Base-by-base conservation (phyloP, 495 filamentous ascomycete species). In the Daldinia decipiens region DNA sequence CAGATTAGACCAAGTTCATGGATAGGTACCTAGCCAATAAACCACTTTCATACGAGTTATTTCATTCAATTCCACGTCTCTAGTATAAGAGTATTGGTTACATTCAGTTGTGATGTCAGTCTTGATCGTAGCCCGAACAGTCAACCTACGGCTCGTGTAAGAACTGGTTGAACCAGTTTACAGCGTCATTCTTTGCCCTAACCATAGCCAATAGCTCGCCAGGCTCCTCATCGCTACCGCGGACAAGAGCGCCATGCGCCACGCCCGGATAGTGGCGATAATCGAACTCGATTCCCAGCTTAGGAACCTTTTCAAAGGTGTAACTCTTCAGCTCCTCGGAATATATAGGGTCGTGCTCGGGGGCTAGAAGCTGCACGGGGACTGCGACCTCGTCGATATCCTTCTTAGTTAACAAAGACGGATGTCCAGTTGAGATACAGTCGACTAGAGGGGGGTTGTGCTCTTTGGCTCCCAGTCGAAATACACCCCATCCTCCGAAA, bases 401-500 rank as follows among this genome's bases (percentile, higher is more conserved):
- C 45, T 76, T 68, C 60, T 83, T 76, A 0, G 74, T 80, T 13
- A 88, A 57, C 21, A 81, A 70, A 8, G 80, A 84, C 1, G 88
- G 88, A 75, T 90, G 88, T 1, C 79, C 88, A 4, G 77, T 80
- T 0, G 82, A 80, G 31, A 89, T 79, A 55, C 77, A 82, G 67
- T 89, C 86, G n/a, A 91, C 81, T n/a, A 90, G 74, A 19, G 73
- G 76, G 27, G 76, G 75, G 2, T 62, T 74, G 57, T 76, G 72
- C 72, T 76, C 71, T 57, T 70, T 67, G 1, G 78, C 62, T 0
- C 75, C 77, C 0, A 89, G 78, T 39, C 82, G 74, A 72, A 86
- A 84, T 26, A 81, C 79, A 0, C 81, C 87, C 87, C 87, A 89
- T 1, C 86, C 87, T 56, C 88, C 87, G 55, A 80, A 90, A 79